These are phyloP conservation scores for Aspergillus versicolor DNA, from an alignment of 2,329 filamentous ascomycete species.

Conservation along the genomic window DNA sequence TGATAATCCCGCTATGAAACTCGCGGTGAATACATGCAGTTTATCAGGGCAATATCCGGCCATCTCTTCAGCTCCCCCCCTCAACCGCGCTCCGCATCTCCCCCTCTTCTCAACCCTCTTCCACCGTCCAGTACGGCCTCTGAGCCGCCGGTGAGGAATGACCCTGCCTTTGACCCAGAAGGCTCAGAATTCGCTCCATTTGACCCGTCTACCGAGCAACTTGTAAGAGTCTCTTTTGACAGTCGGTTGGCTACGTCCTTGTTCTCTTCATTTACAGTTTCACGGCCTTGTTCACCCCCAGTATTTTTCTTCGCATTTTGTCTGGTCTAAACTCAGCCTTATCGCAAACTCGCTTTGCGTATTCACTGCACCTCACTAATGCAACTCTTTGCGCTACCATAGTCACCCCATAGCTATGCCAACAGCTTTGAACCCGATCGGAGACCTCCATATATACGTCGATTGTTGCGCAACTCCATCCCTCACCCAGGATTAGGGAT, in stretches of 20 bases:
- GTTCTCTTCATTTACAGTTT: background rate
- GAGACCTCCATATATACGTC: conserved; percentile 19
- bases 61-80: conserved; percentile 11
- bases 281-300: background rate
- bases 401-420: conserved; percentile 21
- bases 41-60: conserved; percentile 19
- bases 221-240: conserved; percentile 4
- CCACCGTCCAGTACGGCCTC: conserved; percentile 25
- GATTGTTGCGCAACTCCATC: conserved; percentile 18
- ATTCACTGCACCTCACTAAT: background rate
- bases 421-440: conserved; percentile 12
- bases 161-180: conserved; percentile 13
- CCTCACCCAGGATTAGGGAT: conserved; percentile 22
- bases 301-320: background rate
- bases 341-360: conserved; percentile 1
- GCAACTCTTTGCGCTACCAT: background rate
- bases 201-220: background rate
- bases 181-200: conserved; percentile 2
- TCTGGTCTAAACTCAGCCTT: background rate
- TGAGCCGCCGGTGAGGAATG: conserved; percentile 22
- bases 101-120: conserved; percentile 1
- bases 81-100: conserved; percentile 1
- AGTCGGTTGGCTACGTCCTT: background rate
- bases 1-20: conserved; percentile 17
- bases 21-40: conserved; percentile 21